Evolutionary conservation across 2,329 filamentous ascomycete species (phyloP).

Genomic region (Xylaria polymorpha): DNA sequence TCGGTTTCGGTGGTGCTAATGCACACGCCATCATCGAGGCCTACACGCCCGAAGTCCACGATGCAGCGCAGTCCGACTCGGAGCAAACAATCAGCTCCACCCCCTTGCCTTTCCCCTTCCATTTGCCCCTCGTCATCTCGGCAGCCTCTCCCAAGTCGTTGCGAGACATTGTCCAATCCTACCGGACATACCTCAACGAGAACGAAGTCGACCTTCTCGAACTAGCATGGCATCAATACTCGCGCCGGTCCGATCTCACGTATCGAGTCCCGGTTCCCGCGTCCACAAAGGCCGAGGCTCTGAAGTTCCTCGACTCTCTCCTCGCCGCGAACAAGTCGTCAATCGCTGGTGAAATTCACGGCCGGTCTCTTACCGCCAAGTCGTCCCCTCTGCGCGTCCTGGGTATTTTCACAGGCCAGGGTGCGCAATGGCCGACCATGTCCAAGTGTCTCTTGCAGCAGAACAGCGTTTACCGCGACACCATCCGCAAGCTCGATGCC

Average conservation of each 20-base stretch:
- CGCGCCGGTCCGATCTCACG: constrained; percentile 48
- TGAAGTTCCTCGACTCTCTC: constrained; percentile 45
- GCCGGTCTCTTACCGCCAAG: constrained; percentile 40
- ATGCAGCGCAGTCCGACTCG: constrained; percentile 5
- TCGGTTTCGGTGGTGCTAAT: constrained; percentile 60
- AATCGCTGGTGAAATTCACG: constrained; percentile 23
- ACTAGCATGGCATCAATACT: constrained; percentile 52
- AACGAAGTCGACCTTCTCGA: constrained; percentile 36
- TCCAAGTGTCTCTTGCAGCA: constrained; percentile 47
- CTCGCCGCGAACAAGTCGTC: constrained; percentile 40
- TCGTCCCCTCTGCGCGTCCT: constrained; percentile 45
- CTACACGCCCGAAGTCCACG: constrained; percentile 52
- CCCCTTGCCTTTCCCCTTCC: constrained; percentile 26
- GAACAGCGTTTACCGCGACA: constrained; percentile 49
- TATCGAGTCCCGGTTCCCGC: constrained; percentile 49
- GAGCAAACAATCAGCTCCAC: not conserved
- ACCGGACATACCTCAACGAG: constrained; percentile 48
- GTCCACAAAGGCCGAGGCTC: constrained; percentile 40
- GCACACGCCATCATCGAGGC: constrained; percentile 58
- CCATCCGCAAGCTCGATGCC: constrained; percentile 51
- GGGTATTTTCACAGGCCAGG: constrained; percentile 53
- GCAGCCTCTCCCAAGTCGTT: constrained; percentile 54
- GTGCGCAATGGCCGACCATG: constrained; percentile 53
- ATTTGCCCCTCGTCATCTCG: constrained; percentile 54
- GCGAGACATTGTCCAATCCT: constrained; percentile 43